phyloP scores from a whole-genome alignment of 257 asterid genomes.

The Solanum appendiculatum region DNA sequence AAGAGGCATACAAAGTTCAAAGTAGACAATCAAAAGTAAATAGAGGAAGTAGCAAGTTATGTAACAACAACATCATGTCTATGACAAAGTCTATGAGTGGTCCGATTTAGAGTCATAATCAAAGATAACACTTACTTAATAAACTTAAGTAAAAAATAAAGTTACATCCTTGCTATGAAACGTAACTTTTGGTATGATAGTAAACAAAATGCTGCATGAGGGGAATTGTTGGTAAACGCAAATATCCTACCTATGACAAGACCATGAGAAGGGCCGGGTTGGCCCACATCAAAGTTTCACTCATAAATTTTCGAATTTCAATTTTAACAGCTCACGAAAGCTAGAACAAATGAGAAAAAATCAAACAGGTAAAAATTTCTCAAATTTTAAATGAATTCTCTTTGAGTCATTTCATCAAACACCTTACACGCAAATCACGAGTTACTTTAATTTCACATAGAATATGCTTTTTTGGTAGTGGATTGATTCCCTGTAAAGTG shows the following conservation, averaged over 20 bases:
- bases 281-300: background rate
- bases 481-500: background rate
- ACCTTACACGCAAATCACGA: background rate
- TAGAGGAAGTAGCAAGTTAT: too few species aligned
- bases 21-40: too few species aligned
- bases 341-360: background rate
- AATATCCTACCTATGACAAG: background rate
- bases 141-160: too few species aligned
- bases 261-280: background rate
- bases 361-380: background rate
- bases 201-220: background rate
- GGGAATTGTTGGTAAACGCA: background rate
- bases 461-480: background rate
- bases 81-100: background rate
- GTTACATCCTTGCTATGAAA: fast-evolving
- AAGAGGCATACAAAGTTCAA: background rate
- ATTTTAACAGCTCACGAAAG: too few species aligned
- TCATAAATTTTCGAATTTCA: too few species aligned
- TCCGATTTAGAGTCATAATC: background rate
- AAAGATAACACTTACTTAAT: too few species aligned
- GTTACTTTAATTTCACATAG: background rate
- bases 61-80: background rate
- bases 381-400: background rate
- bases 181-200: background rate
- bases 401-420: background rate